Base-by-base conservation (phyloP, 495 filamentous ascomycete genomes). In the Friedmanniomyces simplex region DNA sequence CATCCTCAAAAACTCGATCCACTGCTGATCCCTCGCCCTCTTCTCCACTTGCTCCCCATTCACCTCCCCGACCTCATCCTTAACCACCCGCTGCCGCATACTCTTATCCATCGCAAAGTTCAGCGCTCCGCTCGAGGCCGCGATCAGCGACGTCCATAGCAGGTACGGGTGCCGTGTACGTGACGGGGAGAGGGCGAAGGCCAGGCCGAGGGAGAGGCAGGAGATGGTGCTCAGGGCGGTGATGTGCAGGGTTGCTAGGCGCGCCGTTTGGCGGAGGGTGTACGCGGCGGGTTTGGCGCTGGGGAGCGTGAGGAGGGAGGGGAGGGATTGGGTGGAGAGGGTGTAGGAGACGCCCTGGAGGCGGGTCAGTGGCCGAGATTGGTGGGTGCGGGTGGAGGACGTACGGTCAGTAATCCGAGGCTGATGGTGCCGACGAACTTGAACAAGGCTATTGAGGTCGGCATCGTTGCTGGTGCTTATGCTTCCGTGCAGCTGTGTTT, bases 401-500 rank as follows among this genome's bases (percentile, higher is more conserved):
- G 65, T 81, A 94, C 89, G 25, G 90, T 96, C 68, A 95, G 70
- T 21, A 96, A 78, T 56, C 90, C 90, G 30, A 96, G 77, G 50
- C 84, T 89, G 55, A 95, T 79, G 25, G 88, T 90, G 64, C 90
- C 90, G 56, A 95, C 83, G 70, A 95, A 95, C 71, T 96, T 95
- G 70, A 83, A 78, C 68, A 85, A 71, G 42, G 87, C 81, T 68
- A 94, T 74, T 64, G 78, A 80, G 54, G 80, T 77, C 54, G 84
- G 76, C 88, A 94, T 93, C 61, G 18, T 58, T 49, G 20, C 3
- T 18, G 47, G n/a, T 50, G 26, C 30, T 22, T 12, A 3, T 52
- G 24, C 7, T 37, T 6, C 6, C 3, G 14, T 37, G 30, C 25
- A 34, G 42, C 16, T 56, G 34, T 7, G 52, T 25, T 54, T 25